These are phyloP conservation scores for Olyra latifolia DNA, from an alignment of 176 grass and related monocot species.

Conservation along the genomic window DNA sequence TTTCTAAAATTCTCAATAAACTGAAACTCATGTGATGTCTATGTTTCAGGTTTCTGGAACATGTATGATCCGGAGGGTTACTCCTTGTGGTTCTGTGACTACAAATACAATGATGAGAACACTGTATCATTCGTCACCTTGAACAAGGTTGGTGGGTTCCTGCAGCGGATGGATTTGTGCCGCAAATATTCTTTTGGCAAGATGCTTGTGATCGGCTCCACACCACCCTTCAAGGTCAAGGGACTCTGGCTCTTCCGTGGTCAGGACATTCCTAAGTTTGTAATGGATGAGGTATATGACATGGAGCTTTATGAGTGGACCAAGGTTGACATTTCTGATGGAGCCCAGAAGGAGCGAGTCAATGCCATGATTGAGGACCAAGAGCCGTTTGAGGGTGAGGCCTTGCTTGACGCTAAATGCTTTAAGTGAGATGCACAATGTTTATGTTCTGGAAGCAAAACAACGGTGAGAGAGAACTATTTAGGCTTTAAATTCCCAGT, in stretches of 20 bases:
- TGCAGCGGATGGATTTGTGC: constrained; percentile 88
- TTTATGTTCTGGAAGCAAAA: too few relatives aligned
- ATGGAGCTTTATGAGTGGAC: constrained; percentile 96
- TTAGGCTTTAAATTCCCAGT: constrained; percentile 20
- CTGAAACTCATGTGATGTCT: background rate
- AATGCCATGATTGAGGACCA: constrained; percentile 92
- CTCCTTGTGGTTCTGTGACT: constrained; percentile 98
- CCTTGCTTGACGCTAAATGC: constrained; percentile 91
- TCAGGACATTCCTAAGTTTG: constrained; percentile 83
- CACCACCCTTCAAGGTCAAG: constrained; percentile 89
- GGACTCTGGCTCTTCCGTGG: constrained; percentile 97
- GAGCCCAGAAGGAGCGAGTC: constrained; percentile 72
- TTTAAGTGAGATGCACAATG: constrained; percentile 64
- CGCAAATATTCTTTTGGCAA: constrained; percentile 97
- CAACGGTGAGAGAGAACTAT: background rate
- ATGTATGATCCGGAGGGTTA: constrained; percentile 98
- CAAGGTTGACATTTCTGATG: constrained; percentile 80
- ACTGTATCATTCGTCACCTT: constrained; percentile 79
- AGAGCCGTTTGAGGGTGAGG: constrained; percentile 83
- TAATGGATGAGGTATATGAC: constrained; percentile 91
- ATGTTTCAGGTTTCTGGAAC: constrained; percentile 90
- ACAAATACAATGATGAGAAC: constrained; percentile 99
- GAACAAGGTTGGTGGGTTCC: constrained; percentile 95
- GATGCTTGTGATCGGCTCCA: constrained; percentile 88
- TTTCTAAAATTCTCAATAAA: background rate